Evolutionary conservation across 306 rosid species (phyloP), one percentile per base, ranked within the genome.

Genomic region (Citrullus amarus): DNA sequence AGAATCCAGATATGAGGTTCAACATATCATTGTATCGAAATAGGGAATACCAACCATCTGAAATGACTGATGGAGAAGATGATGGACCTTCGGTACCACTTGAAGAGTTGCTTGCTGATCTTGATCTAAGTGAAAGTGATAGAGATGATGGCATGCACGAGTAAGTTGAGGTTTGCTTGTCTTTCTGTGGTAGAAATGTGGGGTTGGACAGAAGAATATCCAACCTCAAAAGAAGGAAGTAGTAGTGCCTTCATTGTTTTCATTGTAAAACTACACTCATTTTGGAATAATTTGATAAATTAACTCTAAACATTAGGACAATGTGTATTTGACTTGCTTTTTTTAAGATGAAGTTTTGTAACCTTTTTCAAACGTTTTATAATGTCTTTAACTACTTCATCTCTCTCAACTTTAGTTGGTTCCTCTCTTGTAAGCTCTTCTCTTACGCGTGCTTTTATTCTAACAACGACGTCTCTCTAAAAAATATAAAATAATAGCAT

Each of bases 51-150:
- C 89, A 88, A 78, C 91, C 86, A n/a, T 89, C 92, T 5, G 96
- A 88, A 84, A 79, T 83, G 87, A 58, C 86, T 25, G 92, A 88
- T 65, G 96, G 93, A 62, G 96, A 91, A 30, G 93, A 86, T 46
- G 36, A 32, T 3, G 41, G 78, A 67, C 91, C 94, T 71, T 84
- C 89, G 39, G 55, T 89, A 79, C 92, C 94, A 36, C 58, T 91
- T 51, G 93, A 91, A 0, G 90, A 91, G 86, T 82, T 89, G 89
- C 84, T 88, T 77, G 91, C 86, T 41, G 94, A 91, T 80, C 91
- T 91, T 60, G 88, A 84, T 78, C 66, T 89, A 48, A 84, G 82
- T 62, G 90, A 85, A 59, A 81, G 76, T 1, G 91, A 84, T 62
- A 90, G 51, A n/a, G 86, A 80, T 25, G 75, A 84, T 80, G 51